Evolutionary conservation across 1,284 basidiomycete genomes (phyloP).

Genomic region (Boletus sp.): DNA sequence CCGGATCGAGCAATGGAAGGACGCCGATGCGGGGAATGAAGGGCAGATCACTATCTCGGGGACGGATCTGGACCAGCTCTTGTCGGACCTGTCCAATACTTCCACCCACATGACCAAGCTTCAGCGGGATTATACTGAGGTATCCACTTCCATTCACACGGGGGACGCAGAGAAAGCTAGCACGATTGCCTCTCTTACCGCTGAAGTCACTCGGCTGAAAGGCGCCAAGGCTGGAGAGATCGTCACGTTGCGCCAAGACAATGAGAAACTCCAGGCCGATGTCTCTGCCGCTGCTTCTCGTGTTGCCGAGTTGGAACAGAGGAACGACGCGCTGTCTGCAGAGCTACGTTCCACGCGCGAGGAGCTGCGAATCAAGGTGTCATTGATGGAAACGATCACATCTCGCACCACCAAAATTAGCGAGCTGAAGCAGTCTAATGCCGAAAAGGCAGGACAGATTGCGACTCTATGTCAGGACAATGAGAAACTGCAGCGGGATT

Average conservation of each 20-base stretch:
- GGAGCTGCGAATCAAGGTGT: neutral
- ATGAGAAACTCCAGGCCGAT: slow-evolving; percentile 7
- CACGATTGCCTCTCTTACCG: slow-evolving; percentile 2
- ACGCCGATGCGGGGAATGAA: neutral
- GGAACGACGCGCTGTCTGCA: neutral
- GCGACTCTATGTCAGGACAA: neutral
- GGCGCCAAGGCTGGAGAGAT: slow-evolving; percentile 1
- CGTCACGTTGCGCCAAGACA: neutral
- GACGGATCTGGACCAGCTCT: slow-evolving; percentile 19
- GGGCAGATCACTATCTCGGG: slow-evolving; percentile 9
- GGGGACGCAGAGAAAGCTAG: slow-evolving; percentile 10
- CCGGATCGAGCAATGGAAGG: slow-evolving; percentile 14
- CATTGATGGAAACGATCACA: neutral
- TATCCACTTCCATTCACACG: no score
- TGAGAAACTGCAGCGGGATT: slow-evolving; percentile 2
- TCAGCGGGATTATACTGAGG: neutral
- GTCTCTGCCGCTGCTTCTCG: neutral
- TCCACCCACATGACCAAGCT: slow-evolving; percentile 5
- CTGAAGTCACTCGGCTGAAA: slow-evolving; percentile 8
- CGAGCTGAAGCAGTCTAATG: slow-evolving; percentile 7
- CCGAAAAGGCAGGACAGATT: neutral
- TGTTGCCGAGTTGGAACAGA: slow-evolving; percentile 2
- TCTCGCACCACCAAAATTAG: slow-evolving; percentile 1
- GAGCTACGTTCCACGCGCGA: slow-evolving; percentile 3
- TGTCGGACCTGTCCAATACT: slow-evolving; percentile 1